These are phyloP conservation scores for Sarcomyxa edulis DNA, from an alignment of 768 basidiomycete species.

Conservation along the genomic window DNA sequence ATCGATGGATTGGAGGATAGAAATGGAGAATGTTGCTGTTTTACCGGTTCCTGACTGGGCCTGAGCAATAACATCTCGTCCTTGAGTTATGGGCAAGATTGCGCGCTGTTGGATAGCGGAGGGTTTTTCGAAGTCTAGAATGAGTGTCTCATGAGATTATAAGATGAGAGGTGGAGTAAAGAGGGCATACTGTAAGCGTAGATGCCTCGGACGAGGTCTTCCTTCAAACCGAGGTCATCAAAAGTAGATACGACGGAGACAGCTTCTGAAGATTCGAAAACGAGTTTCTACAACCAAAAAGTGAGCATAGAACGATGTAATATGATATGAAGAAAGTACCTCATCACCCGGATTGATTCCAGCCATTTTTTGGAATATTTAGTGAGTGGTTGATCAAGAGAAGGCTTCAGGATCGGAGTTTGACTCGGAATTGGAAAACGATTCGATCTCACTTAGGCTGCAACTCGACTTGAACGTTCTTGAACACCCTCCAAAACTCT, in stretches of 20 bases:
- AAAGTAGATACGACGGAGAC: slow-evolving; percentile 87
- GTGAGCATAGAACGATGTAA: slow-evolving; percentile 10
- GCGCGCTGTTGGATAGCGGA: slow-evolving; percentile 99
- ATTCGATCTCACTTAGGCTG: slow-evolving; percentile 10
- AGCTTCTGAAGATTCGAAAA: slow-evolving; percentile 93
- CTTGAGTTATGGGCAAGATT: slow-evolving; percentile 92
- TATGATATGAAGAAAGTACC: slow-evolving; percentile 32
- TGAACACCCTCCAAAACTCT: background rate
- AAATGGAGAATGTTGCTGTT: slow-evolving; percentile 98
- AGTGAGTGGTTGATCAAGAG: slow-evolving; percentile 35
- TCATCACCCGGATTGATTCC: slow-evolving; percentile 87
- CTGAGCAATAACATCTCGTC: slow-evolving; percentile 97
- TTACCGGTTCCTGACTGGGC: slow-evolving; percentile 99
- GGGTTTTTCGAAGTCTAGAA: slow-evolving; percentile 87
- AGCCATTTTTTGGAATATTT: slow-evolving; percentile 70
- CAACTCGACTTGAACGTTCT: slow-evolving; percentile 9
- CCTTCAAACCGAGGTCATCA: slow-evolving; percentile 88
- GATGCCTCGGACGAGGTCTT: slow-evolving; percentile 92
- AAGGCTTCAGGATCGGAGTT: slow-evolving; percentile 40
- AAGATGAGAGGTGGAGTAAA: background rate
- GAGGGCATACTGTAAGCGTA: slow-evolving; percentile 88
- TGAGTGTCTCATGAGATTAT: slow-evolving; percentile 2
- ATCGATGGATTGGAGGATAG: slow-evolving; percentile 97
- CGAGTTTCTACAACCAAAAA: slow-evolving; percentile 60
- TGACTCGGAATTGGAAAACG: slow-evolving; percentile 33